These are phyloP conservation scores for Fraxinus paxiana DNA, from an alignment of 305 asterid genomes.

Conservation along the genomic window DNA sequence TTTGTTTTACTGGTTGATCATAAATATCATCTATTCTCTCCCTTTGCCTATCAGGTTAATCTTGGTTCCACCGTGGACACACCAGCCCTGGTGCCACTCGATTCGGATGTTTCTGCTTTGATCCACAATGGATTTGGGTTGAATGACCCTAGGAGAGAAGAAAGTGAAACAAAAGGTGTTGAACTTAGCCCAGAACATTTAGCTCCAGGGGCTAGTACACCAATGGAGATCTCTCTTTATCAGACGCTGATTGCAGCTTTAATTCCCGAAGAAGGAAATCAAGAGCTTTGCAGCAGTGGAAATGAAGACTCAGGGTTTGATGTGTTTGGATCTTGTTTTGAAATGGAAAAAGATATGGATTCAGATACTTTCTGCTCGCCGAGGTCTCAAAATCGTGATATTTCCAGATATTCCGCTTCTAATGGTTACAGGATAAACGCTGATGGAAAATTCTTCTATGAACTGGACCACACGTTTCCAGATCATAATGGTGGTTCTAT, in stretches of 20 bases:
- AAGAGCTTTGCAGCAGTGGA: slow-evolving; percentile 36
- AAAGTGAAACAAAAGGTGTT: slow-evolving; percentile 40
- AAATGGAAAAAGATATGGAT: slow-evolving; percentile 45
- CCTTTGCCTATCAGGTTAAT: slow-evolving; percentile 40
- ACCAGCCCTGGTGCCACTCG: slow-evolving; percentile 41
- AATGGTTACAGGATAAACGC: slow-evolving; percentile 45
- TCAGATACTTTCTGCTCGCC: slow-evolving; percentile 39
- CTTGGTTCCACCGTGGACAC: slow-evolving; percentile 36
- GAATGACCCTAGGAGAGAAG: slow-evolving; percentile 49
- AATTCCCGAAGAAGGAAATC: slow-evolving; percentile 67
- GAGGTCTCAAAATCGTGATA: slow-evolving; percentile 39
- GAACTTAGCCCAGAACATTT: slow-evolving; percentile 47
- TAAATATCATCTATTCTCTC: background rate
- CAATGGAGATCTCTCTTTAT: slow-evolving; percentile 50
- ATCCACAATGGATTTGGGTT: slow-evolving; percentile 38
- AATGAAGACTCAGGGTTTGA: slow-evolving; percentile 47
- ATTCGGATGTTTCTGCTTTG: slow-evolving; percentile 43
- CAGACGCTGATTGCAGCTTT: slow-evolving; percentile 82
- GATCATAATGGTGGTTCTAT: slow-evolving; percentile 30
- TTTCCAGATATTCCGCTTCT: slow-evolving; percentile 43
- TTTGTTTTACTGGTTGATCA: slow-evolving; percentile 9
- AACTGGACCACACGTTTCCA: slow-evolving; percentile 33
- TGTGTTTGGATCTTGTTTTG: slow-evolving; percentile 46
- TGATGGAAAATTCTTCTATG: slow-evolving; percentile 27
- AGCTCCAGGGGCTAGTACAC: slow-evolving; percentile 41